Base-by-base conservation (phyloP, 164 flowering plant genomes). In the Tetrastigma voinierianum region DNA sequence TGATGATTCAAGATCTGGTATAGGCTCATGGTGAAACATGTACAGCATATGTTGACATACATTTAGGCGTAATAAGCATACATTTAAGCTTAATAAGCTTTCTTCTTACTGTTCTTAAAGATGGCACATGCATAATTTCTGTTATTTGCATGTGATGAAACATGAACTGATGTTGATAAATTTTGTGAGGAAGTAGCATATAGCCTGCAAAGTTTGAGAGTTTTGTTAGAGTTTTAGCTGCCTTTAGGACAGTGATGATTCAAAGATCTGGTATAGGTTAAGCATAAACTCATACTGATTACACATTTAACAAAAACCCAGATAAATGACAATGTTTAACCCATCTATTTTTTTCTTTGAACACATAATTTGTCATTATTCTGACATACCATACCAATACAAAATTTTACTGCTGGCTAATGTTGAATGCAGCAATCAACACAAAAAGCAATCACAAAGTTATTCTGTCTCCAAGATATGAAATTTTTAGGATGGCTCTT, bases 61-160 rank as follows among this genome's bases (percentile, higher is more conserved):
- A n/a, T n/a, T n/a, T n/a, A n/a, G n/a, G n/a, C n/a, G n/a, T n/a
- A n/a, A n/a, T n/a, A n/a, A n/a, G n/a, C 46, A 25, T 65, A 52
- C 64, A 51, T 67, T 32, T 44, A 17, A 46, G 67, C 67, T 15
- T 51, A 61, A 71, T 73, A 67, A 73, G 51, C 52, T 54, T 54
- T n/a, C 23, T 64, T 64, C 19, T 60, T 7, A 46, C 40, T 6
- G 10, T 32, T 43, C 11, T 10, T 64, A 13, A 49, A 49, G 52
- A 49, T 49, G 16, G 6, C 6, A 32, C 40, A 32, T 12, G 52
- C 1, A 12, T 49, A 14, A n/a, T 14, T 5, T 49, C 17, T 49
- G 15, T n/a, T 49, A 14, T 49, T 14, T 49, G 52, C 15, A 49
- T 49, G 52, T 14, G n/a, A 49, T 49, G 52, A 32, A 32, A 32